Evolutionary conservation across 768 basidiomycete genomes (phyloP).

Genomic region (Tylopilus sp.): DNA sequence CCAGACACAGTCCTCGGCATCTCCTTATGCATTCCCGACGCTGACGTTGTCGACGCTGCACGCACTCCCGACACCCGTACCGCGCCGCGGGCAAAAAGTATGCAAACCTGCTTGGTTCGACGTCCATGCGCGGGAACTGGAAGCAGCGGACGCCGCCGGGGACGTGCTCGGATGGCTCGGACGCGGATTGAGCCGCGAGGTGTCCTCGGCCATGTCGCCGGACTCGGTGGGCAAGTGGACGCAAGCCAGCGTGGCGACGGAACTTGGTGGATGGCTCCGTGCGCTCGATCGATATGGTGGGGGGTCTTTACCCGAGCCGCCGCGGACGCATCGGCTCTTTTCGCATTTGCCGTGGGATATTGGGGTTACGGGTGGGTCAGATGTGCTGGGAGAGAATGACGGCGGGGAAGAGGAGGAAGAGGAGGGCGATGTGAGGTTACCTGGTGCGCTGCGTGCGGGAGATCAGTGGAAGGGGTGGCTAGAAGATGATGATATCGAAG

Average conservation of each 20-base stretch:
- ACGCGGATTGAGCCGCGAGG: constrained; percentile 14
- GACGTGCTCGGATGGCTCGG: constrained; percentile 57
- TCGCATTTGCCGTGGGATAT: constrained; percentile 48
- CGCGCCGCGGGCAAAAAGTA: constrained; percentile 72
- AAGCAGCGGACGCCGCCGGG: constrained; percentile 57
- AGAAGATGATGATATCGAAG: constrained; percentile 59
- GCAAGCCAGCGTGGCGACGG: constrained; percentile 46
- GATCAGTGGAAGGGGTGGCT: constrained; percentile 47
- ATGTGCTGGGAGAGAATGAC: constrained; percentile 29
- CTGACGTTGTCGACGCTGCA: constrained; percentile 82
- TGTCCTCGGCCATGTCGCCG: not conserved
- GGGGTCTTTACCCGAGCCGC: constrained; percentile 2
- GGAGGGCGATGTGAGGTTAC: constrained; percentile 28
- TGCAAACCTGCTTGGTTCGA: constrained; percentile 89
- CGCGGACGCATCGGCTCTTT: constrained; percentile 45
- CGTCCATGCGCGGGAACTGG: constrained; percentile 48
- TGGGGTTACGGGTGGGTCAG: constrained; percentile 18
- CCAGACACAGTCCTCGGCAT: constrained; percentile 61
- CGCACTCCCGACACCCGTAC: constrained; percentile 82
- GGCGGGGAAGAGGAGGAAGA: constrained; percentile 25
- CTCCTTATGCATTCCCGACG: constrained; percentile 83
- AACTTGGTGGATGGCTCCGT: constrained; percentile 58
- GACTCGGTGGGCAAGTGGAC: constrained; percentile 45
- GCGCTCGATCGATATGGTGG: constrained; percentile 35
- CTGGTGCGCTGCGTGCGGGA: constrained; percentile 20